phyloP scores from a whole-genome alignment of 305 asterid species.

The Euphrasia arctica region DNA sequence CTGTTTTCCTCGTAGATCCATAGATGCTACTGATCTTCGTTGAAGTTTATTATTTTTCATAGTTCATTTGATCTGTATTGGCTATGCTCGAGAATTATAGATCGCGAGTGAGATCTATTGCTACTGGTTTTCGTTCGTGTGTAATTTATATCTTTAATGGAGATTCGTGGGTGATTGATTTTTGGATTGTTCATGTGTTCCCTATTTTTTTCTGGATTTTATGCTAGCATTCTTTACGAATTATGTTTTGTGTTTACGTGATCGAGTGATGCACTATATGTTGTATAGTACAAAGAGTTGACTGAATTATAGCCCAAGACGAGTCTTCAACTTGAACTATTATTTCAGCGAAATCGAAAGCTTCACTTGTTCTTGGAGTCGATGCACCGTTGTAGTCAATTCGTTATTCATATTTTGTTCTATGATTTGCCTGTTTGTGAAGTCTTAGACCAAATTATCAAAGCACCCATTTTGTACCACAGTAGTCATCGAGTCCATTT shows the following conservation, averaged over 20 bases:
- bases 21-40: conserved; percentile 17
- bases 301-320: too few species aligned
- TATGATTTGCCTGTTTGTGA: too few species aligned
- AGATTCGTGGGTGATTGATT: conserved; percentile 10
- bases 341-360: neutral
- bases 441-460: too few species aligned
- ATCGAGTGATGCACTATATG: too few species aligned
- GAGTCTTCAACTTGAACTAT: too few species aligned
- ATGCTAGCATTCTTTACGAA: too few species aligned
- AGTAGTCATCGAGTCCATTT: neutral
- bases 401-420: neutral
- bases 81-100: conserved; percentile 20
- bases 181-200: conserved; percentile 4
- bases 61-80: conserved; percentile 25
- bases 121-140: conserved; percentile 3
- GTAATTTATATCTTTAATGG: too few species aligned
- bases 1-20: conserved; percentile 27
- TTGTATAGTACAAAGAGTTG: too few species aligned
- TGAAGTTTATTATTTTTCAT: conserved; percentile 7
- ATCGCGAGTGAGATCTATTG: conserved; percentile 18
- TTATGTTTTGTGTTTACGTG: too few species aligned
- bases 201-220: too few species aligned
- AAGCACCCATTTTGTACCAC: neutral
- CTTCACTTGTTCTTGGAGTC: neutral
- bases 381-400: neutral